phyloP scores from a whole-genome alignment of 179 eudicot species.

The Patellifolia procumbens region DNA sequence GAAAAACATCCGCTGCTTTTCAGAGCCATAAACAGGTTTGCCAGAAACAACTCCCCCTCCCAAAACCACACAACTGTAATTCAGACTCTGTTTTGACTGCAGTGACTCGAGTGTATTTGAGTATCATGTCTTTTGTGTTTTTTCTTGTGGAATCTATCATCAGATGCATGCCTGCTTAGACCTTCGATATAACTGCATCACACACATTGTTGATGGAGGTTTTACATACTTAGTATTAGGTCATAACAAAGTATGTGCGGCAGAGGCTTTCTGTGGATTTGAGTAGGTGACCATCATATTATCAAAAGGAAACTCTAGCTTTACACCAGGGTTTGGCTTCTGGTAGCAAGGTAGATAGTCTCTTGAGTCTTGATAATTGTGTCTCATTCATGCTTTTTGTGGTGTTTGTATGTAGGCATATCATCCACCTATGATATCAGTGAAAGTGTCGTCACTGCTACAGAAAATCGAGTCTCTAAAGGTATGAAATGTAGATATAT shows the following conservation, averaged over 20 bases:
- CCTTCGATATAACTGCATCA: not conserved
- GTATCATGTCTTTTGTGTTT: too few species aligned
- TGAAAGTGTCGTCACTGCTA: conserved; percentile 60
- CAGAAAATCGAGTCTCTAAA: conserved; percentile 71
- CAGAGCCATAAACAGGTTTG: conserved; percentile 71
- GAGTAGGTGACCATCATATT: not conserved
- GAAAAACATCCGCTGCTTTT: conserved; percentile 76
- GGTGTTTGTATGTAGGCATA: conserved; percentile 46
- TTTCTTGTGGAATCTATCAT: not conserved
- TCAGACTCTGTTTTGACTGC: not conserved
- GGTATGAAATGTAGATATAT: conserved; percentile 45
- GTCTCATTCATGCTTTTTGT: conserved; percentile 10
- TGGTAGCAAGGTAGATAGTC: not conserved
- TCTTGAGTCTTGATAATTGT: conserved; percentile 1
- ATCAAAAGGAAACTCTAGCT: not conserved
- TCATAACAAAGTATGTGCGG: not conserved
- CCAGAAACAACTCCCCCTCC: not conserved
- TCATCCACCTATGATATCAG: conserved; percentile 62
- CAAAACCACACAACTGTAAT: not conserved
- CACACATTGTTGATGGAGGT: not conserved
- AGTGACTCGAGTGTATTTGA: too few species aligned
- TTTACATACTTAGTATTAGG: not conserved
- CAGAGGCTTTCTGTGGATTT: not conserved
- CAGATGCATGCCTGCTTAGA: not conserved
- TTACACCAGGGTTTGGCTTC: conserved; percentile 5